Evolutionary conservation across 2,329 filamentous ascomycete species (phyloP).

Genomic region (Colletotrichum sojae): DNA sequence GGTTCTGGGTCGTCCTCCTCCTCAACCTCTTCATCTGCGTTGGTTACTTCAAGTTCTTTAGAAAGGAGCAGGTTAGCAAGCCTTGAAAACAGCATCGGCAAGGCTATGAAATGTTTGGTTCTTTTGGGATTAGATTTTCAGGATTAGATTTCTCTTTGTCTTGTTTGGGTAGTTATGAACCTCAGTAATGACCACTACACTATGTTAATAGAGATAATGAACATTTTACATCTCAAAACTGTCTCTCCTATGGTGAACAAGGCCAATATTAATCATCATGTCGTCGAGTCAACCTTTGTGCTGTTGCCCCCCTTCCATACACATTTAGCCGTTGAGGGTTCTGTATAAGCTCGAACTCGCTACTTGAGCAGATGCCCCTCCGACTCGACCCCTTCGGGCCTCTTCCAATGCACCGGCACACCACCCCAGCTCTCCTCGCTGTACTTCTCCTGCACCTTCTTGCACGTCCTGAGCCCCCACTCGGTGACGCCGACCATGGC

Average conservation of each 20-base stretch:
- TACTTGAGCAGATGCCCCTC: conserved; percentile 49
- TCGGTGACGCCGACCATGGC: conserved; percentile 80
- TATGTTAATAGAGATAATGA: conserved; percentile 40
- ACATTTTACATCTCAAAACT: conserved; percentile 16
- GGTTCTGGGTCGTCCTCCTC: conserved; percentile 73
- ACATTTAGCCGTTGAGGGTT: no score
- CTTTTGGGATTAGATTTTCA: neutral
- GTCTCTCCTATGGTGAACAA: neutral
- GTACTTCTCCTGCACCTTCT: conserved; percentile 76
- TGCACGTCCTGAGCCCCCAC: conserved; percentile 74
- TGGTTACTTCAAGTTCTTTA: conserved; percentile 69
- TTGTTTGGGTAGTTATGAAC: conserved; percentile 36
- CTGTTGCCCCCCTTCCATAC: neutral
- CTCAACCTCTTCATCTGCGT: conserved; percentile 72
- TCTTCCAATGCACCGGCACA: conserved; percentile 74
- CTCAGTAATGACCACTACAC: conserved; percentile 35
- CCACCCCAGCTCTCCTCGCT: conserved; percentile 86
- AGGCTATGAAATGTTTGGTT: conserved; percentile 24
- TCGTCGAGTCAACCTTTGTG: neutral
- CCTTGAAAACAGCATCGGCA: conserved; percentile 50
- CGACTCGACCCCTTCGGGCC: conserved; percentile 51
- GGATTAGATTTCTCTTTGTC: conserved; percentile 25
- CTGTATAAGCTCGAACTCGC: no score
- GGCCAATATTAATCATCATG: neutral
- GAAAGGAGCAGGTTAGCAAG: conserved; percentile 71